Conservation (phyloP, 2,329 filamentous ascomycete genomes). For the Sclerotinia minor region DNA sequence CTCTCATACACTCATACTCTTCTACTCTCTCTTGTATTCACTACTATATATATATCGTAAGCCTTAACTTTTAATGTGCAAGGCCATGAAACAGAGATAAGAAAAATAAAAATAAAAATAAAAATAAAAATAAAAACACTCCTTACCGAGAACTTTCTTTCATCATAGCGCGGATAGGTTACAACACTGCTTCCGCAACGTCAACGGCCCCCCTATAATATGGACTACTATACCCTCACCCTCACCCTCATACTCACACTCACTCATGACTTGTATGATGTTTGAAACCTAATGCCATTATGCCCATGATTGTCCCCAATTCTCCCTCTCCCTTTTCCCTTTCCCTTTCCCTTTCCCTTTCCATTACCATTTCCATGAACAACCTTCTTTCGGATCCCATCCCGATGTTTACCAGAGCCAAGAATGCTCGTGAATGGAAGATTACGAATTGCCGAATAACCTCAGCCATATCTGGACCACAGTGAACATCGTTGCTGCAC, state of each 20-base stretch:
- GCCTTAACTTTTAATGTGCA: not conserved
- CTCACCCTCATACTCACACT: not conserved
- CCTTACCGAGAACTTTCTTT: constrained; percentile 12
- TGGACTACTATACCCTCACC: not conserved
- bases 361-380: not conserved
- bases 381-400: not conserved
- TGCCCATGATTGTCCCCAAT: not conserved
- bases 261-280: not conserved
- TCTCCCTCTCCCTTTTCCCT: not conserved
- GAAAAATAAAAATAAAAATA: not conserved
- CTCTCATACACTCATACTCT: too few relatives aligned
- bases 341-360: too few relatives aligned
- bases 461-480: constrained; percentile 1
- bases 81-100: not conserved
- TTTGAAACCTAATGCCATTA: not conserved
- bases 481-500: not conserved
- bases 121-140: not conserved
- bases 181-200: constrained; percentile 3
- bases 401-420: not conserved
- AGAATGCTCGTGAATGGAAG: not conserved
- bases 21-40: not conserved
- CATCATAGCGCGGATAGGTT: constrained; percentile 1
- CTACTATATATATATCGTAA: not conserved
- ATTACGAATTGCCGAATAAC: constrained; percentile 2
- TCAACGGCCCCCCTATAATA: constrained; percentile 1